phyloP scores from a whole-genome alignment of 306 rosid species.

The Cucumis melo region DNA sequence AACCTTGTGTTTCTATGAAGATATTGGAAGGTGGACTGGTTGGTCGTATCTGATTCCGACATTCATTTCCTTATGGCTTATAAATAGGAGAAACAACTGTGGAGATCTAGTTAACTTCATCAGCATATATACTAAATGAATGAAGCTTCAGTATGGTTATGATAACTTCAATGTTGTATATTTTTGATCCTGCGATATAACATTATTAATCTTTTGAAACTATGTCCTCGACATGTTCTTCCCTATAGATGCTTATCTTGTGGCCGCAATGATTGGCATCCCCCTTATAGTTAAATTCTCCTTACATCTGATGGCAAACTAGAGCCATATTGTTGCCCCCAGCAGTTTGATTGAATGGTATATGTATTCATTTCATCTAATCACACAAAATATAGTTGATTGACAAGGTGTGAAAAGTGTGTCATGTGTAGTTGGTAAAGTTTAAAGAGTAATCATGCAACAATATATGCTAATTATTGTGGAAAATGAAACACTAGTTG shows the following conservation, averaged over 20 bases:
- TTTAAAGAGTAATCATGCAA: too few species aligned
- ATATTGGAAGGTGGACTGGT: background rate
- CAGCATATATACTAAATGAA: background rate
- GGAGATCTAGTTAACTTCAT: background rate
- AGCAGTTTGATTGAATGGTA: background rate
- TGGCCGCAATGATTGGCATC: background rate
- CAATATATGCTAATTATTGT: too few species aligned
- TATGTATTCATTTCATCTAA: background rate
- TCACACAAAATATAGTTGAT: too few species aligned
- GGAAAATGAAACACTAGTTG: too few species aligned
- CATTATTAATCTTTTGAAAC: background rate
- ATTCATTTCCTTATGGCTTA: background rate
- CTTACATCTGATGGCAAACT: too few species aligned
- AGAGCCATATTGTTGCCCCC: background rate
- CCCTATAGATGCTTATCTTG: background rate
- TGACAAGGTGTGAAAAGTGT: too few species aligned
- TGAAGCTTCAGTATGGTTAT: background rate
- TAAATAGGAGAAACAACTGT: background rate
- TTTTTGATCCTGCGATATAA: background rate
- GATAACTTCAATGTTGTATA: background rate
- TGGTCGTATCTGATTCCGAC: background rate
- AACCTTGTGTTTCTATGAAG: background rate
- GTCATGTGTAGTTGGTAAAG: too few species aligned
- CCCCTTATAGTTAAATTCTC: background rate
- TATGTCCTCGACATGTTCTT: background rate